Percentiles rank a stretch among this genome's conserved stretches.
These are phyloP conservation scores for Zhuliangozyma blackwelliae DNA, from an alignment of 1,139 yeast genomes.

Conservation along the genomic window DNA sequence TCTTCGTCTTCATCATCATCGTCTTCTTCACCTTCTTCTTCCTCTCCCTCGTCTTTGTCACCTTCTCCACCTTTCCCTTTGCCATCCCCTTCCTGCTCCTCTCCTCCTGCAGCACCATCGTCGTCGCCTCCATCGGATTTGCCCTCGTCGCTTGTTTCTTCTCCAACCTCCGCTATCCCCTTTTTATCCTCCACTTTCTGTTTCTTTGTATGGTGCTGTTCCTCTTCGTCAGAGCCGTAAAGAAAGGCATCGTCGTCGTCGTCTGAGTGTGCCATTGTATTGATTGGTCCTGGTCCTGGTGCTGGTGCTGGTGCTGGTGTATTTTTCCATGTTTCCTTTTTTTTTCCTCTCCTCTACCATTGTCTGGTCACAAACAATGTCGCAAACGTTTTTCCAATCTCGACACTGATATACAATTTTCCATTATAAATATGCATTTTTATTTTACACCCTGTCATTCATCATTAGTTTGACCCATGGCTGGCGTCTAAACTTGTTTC, in stretches of 20 bases:
- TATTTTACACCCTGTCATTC: slow-evolving; percentile 9
- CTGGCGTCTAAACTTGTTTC: slow-evolving; percentile 54
- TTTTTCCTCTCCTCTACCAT: too few species aligned
- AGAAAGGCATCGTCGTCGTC: slow-evolving; percentile 86
- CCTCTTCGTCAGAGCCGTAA: slow-evolving; percentile 66
- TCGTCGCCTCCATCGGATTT: too few species aligned
- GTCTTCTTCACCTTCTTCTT: slow-evolving; percentile 28
- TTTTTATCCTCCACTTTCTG: slow-evolving; percentile 11
- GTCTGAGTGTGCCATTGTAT: slow-evolving; percentile 36
- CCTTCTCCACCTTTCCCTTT: slow-evolving; percentile 2
- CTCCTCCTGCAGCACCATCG: neutral
- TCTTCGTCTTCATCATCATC: slow-evolving; percentile 32
- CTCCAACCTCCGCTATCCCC: neutral
- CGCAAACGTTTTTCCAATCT: too few species aligned
- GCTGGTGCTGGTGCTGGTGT: too few species aligned
- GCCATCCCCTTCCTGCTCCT: slow-evolving; percentile 3
- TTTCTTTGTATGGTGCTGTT: slow-evolving; percentile 10
- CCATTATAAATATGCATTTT: too few species aligned
- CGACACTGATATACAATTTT: too few species aligned
- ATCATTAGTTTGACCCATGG: slow-evolving; percentile 66
- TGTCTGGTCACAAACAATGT: too few species aligned
- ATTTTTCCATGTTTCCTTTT: too few species aligned
- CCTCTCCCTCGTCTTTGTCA: slow-evolving; percentile 21
- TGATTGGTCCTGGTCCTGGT: neutral
- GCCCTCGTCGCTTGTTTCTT: too few species aligned